phyloP scores from a whole-genome alignment of 2,329 filamentous ascomycete genomes.

The Delphinella strobiligena region DNA sequence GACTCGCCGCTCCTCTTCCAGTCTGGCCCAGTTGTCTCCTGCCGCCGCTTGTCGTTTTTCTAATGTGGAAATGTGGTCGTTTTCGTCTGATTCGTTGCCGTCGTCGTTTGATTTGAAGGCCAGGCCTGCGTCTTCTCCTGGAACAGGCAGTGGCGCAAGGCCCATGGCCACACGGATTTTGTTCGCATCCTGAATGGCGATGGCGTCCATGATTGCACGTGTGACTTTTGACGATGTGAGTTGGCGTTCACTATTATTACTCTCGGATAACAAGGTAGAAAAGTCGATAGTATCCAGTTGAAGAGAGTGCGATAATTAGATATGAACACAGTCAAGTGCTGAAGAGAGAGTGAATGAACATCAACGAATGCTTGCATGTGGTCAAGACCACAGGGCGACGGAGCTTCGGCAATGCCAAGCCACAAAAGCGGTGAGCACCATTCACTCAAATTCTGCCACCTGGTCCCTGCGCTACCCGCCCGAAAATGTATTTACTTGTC shows the following conservation, averaged over 20 bases:
- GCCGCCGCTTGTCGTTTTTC: constrained; percentile 65
- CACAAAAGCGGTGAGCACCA: constrained; percentile 3
- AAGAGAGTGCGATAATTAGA: neutral
- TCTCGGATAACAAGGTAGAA: no score
- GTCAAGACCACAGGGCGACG: no score
- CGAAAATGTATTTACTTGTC: no score
- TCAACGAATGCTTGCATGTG: no score
- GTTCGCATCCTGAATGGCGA: constrained; percentile 87
- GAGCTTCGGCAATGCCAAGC: constrained; percentile 2
- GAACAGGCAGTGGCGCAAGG: constrained; percentile 78
- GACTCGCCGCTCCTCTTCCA: constrained; percentile 55
- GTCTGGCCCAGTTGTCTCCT: constrained; percentile 62
- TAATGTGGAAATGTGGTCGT: constrained; percentile 68
- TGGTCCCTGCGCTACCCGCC: no score
- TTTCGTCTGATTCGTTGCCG: constrained; percentile 40
- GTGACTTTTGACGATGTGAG: no score
- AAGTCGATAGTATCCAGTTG: no score
- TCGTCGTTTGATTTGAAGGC: constrained; percentile 42
- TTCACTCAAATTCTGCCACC: no score
- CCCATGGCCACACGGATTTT: constrained; percentile 81
- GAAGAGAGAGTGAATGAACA: neutral
- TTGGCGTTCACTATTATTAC: no score
- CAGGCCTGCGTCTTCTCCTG: constrained; percentile 48
- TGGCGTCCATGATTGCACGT: constrained; percentile 26
- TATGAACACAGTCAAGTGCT: neutral